phyloP scores from a whole-genome alignment of 208 protist species.

The Crithidia brevicula region DNA sequence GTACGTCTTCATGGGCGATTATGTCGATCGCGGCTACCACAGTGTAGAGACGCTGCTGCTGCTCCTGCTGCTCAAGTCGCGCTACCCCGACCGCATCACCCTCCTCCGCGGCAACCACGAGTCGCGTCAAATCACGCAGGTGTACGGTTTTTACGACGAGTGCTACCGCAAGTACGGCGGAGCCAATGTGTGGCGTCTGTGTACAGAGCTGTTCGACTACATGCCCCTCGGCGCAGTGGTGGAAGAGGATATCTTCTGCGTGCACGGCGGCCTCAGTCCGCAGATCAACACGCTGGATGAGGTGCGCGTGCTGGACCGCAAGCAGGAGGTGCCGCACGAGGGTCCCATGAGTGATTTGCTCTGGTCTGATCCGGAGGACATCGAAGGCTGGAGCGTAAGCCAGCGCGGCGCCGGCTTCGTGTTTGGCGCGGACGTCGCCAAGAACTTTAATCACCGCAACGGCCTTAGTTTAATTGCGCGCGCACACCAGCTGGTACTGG shows the following conservation, averaged over 20 bases:
- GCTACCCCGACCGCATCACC: constrained; percentile 95
- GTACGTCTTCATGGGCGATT: constrained; percentile 95
- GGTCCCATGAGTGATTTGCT: constrained; percentile 90
- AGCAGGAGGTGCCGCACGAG: constrained; percentile 93
- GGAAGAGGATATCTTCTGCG: constrained; percentile 92
- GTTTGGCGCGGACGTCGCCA: constrained; percentile 82
- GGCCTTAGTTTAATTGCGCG: constrained; percentile 87
- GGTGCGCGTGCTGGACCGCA: constrained; percentile 85
- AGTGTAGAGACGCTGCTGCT: constrained; percentile 93
- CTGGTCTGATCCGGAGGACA: constrained; percentile 94
- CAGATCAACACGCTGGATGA: constrained; percentile 86
- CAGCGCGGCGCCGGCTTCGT: constrained; percentile 90
- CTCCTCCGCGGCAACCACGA: constrained; percentile 98
- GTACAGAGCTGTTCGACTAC: constrained; percentile 94
- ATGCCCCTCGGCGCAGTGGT: constrained; percentile 94
- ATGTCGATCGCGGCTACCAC: constrained; percentile 96
- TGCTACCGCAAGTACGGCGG: constrained; percentile 94
- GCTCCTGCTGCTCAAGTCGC: constrained; percentile 93
- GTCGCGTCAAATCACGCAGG: constrained; percentile 96
- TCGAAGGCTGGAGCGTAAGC: constrained; percentile 84
- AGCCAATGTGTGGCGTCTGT: constrained; percentile 88
- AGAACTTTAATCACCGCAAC: constrained; percentile 88
- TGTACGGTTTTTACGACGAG: constrained; percentile 98
- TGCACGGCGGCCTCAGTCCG: constrained; percentile 94
- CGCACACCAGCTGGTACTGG: constrained; percentile 93